Evolutionary conservation across 2,329 filamentous ascomycete species (phyloP), one percentile per base, ranked within the genome.

Genomic region (Neopestalotiopsis sp.): DNA sequence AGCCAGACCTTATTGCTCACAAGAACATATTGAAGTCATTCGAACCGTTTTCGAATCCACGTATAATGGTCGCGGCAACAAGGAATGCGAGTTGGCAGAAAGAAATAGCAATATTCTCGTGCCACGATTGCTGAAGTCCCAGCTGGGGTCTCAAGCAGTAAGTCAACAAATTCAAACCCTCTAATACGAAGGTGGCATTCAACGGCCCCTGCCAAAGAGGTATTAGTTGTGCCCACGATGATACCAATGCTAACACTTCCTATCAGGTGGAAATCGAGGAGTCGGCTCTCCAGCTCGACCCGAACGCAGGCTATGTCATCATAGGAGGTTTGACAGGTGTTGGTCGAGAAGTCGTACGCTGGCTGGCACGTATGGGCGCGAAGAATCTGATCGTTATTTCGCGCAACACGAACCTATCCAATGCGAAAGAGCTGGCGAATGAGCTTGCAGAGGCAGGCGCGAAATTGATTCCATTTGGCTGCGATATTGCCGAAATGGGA

Each of bases 281-380:
- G 17, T 12, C 32, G 17, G 59, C 45, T 32, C 65, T 61, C 6
- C 57, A 65, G 2, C 70, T 75, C 20, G 56, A 71, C 24, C 32
- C 71, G 1, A 64, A 71, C 4, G 73, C 71, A 2, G 72, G 74
- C 2, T 77, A 76, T 56, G 45, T 78, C 2, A 71, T 78, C 34
- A 70, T 73, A 1, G 77, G 77, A 49, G 77, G 77, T 1, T 70
- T 78, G 4, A 77, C 77, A 3, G 77, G 77, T 1, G 66, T 77
- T 0, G 77, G 76, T 12, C 65, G 72, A 17, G 68, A 67, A n/a
- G 67, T 75, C n/a, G 60, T 72, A 1, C 66, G 65, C n/a, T 75
- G 72, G 73, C 71, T 75, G 72, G 73, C 67, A 1, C 57, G 60
- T n/a, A 66, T 60, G 3, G 74, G 74, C 1, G 74, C 74, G 2